These are phyloP conservation scores for Aspergillus steynii DNA, from an alignment of 495 filamentous ascomycete genomes.

Conservation along the genomic window DNA sequence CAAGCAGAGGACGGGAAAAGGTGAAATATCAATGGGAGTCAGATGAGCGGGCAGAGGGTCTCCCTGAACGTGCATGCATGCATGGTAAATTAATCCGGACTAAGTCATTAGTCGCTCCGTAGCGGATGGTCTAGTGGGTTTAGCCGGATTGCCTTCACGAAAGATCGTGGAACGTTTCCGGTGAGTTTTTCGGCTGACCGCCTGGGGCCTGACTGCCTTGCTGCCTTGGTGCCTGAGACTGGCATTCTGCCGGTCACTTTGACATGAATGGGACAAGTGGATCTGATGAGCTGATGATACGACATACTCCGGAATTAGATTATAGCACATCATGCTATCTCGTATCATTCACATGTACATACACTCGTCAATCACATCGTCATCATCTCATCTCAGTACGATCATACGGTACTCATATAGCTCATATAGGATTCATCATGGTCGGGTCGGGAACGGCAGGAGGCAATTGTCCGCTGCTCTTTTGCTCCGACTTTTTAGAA, in stretches of 20 bases:
- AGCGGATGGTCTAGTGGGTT: background rate
- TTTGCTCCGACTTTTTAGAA: background rate
- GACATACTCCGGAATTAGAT: too few species aligned
- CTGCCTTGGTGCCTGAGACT: too few species aligned
- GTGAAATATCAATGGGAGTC: background rate
- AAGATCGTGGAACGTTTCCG: background rate
- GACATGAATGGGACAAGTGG: too few species aligned
- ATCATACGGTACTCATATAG: too few species aligned
- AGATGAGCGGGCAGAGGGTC: background rate
- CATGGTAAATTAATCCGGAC: background rate
- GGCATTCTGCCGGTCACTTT: too few species aligned
- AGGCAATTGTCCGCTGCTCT: slow-evolving; percentile 13
- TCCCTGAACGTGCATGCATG: background rate
- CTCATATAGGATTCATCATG: slow-evolving; percentile 47
- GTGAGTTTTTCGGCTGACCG: background rate
- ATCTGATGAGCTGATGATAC: too few species aligned
- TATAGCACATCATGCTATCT: background rate
- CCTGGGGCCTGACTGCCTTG: too few species aligned
- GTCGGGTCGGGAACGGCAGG: slow-evolving; percentile 37
- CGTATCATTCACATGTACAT: background rate
- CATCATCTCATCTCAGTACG: too few species aligned
- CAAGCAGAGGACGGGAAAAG: background rate
- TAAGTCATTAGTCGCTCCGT: background rate
- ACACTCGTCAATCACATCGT: background rate
- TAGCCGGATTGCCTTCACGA: background rate